Conservation (phyloP, 2,329 filamentous ascomycete species). For the Aspergillus japonicus region DNA sequence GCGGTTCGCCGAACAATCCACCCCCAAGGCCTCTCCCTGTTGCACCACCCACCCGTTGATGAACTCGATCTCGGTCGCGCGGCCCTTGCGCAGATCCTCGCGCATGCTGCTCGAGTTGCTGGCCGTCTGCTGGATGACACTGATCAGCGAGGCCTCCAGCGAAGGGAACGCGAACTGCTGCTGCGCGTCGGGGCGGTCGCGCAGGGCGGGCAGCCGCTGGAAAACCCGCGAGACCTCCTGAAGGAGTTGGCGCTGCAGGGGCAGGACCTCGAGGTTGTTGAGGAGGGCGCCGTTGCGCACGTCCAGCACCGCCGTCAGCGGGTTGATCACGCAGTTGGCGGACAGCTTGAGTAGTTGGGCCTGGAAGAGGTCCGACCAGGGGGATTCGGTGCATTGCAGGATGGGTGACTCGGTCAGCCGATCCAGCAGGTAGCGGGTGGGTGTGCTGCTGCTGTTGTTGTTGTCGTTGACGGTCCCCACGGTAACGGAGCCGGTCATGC, state of each 20-base stretch:
- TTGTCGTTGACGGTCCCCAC: background rate
- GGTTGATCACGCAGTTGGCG: slow-evolving; percentile 6
- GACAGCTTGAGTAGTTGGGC: slow-evolving; percentile 6
- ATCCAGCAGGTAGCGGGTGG: background rate
- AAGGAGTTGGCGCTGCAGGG: slow-evolving; percentile 2
- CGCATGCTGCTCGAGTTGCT: slow-evolving; percentile 10
- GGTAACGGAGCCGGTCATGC: background rate
- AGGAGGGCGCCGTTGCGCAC: slow-evolving; percentile 2
- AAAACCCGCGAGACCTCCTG: slow-evolving; percentile 4
- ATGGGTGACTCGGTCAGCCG: background rate
- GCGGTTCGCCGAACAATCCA: slow-evolving; percentile 1
- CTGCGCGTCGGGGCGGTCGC: background rate
- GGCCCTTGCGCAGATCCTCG: slow-evolving; percentile 5
- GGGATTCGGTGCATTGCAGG: background rate
- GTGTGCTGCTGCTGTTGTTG: too few relatives aligned
- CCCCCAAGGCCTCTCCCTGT: background rate
- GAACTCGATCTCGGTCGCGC: slow-evolving; percentile 5
- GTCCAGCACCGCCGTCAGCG: slow-evolving; percentile 6
- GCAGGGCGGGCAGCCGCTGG: background rate
- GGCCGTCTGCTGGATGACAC: slow-evolving; percentile 2
- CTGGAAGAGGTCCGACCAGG: slow-evolving; percentile 1
- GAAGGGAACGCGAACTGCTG: background rate
- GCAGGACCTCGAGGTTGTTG: background rate
- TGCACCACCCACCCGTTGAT: slow-evolving; percentile 9
- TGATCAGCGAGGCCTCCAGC: background rate